Base-by-base conservation (phyloP, 768 basidiomycete species). In the Paxillus rubicundulus region DNA sequence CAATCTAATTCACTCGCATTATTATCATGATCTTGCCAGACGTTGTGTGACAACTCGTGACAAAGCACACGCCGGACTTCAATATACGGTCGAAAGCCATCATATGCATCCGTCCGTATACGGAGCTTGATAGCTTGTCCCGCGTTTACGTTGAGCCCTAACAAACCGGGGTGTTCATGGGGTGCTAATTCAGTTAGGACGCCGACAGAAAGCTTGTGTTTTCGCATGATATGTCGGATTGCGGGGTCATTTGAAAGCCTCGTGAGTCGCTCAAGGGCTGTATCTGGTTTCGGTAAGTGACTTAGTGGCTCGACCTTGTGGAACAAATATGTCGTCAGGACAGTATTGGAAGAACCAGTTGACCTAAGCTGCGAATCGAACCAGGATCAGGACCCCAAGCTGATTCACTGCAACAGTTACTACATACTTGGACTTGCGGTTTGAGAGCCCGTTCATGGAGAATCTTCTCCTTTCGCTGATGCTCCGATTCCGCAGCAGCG, bases 1-100 rank as follows among this genome's bases (percentile, higher is more conserved):
- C 12, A 38, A 20, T 16, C 8, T 13, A n/a, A 21, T 43, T 18
- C 18, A 9, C 85, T 63, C 55, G 88, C 89, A 55, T 87, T 81
- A 46, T 89, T 76, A 60, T 86, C 84, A 59, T 91, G 88, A 55
- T 84, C 81, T 4, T 80, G 73, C 80, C 82, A 87, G 0, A 86
- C 78, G 59, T 89, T 90, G 65, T 91, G 88, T 18, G 87, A 72
- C 34, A 90, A 70, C 62, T 90, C 89, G 63, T 92, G 89, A 59
- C 87, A 89, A 3, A 90, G 73, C 36, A 89, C 86, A 14, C 78
- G 74, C 45, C 88, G 74, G 20, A 86, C 74, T 1, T 88, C 83
- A 14, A 66, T 71, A 59, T 90, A 92, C 9, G 75, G 61, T 46
- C 86, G 73, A 61, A 89, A 88, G 9, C 87, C 89, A 54, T 87